phyloP scores from a whole-genome alignment of 2,329 filamentous ascomycete genomes.

The Xylaria sp. region DNA sequence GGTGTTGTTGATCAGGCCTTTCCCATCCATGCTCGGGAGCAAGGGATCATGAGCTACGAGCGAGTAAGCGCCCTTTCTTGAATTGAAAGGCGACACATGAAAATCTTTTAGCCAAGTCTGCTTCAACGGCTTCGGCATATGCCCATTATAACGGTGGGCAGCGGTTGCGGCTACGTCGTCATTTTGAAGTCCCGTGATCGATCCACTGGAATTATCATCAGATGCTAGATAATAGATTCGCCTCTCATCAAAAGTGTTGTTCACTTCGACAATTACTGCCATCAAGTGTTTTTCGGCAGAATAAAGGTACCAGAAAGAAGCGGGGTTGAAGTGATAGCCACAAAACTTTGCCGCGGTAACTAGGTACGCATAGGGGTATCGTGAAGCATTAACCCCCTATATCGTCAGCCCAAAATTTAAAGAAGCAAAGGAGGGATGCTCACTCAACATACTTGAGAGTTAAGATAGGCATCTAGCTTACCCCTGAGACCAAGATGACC shows the following conservation, averaged over 20 bases:
- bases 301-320: slow-evolving; percentile 82
- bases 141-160: neutral
- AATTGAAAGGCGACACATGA: slow-evolving; percentile 77
- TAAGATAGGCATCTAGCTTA: slow-evolving; percentile 65
- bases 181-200: slow-evolving; percentile 14
- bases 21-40: slow-evolving; percentile 40
- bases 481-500: slow-evolving; percentile 57
- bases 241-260: slow-evolving; percentile 76
- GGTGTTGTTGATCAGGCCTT: slow-evolving; percentile 56
- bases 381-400: slow-evolving; percentile 59
- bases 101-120: slow-evolving; percentile 70
- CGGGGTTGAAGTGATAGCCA: slow-evolving; percentile 73
- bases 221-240: slow-evolving; percentile 64
- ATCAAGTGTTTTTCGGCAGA: slow-evolving; percentile 57
- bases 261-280: slow-evolving; percentile 73
- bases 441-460: slow-evolving; percentile 51
- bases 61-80: slow-evolving; percentile 57
- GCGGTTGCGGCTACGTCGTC: slow-evolving; percentile 5
- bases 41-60: slow-evolving; percentile 54
- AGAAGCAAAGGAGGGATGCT: neutral
- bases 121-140: slow-evolving; percentile 41
- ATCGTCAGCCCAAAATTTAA: slow-evolving; percentile 15
- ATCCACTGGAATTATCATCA: slow-evolving; percentile 28
- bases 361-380: slow-evolving; percentile 70
- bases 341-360: slow-evolving; percentile 71